A percentile compares a stretch with the other conserved stretches of the same genome.
phyloP scores from a whole-genome alignment of 2,329 filamentous ascomycete genomes.

The Penicillium janthinellum region DNA sequence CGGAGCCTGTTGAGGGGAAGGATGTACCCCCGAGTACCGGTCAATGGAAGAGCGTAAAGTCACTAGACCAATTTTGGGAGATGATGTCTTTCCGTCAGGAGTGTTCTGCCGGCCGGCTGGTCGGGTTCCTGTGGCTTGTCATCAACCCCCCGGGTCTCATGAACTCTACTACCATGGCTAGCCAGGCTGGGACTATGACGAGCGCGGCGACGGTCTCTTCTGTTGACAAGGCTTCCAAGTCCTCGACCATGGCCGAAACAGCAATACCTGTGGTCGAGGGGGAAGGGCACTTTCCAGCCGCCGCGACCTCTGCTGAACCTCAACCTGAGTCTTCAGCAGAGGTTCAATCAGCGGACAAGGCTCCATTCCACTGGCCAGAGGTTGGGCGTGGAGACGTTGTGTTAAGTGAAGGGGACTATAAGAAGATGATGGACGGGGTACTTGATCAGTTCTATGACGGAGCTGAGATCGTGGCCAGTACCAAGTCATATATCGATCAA shows the following conservation, averaged over 20 bases:
- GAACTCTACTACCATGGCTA: constrained; percentile 39
- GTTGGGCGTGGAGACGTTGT: constrained; percentile 39
- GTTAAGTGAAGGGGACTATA: constrained; percentile 44
- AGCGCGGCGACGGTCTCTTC: background rate
- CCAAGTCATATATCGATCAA: constrained; percentile 45
- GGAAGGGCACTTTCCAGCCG: background rate
- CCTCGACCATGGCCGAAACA: background rate
- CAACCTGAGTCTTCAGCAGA: background rate
- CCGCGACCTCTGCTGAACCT: background rate
- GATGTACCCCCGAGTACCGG: constrained; percentile 55
- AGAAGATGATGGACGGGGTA: constrained; percentile 42
- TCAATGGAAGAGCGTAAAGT: constrained; percentile 80
- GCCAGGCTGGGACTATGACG: constrained; percentile 17
- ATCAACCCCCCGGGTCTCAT: constrained; percentile 63
- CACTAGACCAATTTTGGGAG: constrained; percentile 94
- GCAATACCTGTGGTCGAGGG: background rate
- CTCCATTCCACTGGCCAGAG: constrained; percentile 39
- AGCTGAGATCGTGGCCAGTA: constrained; percentile 41
- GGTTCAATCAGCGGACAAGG: constrained; percentile 16
- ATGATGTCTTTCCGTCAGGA: constrained; percentile 97
- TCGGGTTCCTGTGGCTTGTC: constrained; percentile 93
- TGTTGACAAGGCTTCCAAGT: background rate
- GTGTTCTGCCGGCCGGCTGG: constrained; percentile 86
- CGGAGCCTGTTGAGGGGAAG: constrained; percentile 35
- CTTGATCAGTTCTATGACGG: constrained; percentile 48